Evolutionary conservation across 345 rosid genomes (phyloP).

Genomic region (Syzygium aqueum): DNA sequence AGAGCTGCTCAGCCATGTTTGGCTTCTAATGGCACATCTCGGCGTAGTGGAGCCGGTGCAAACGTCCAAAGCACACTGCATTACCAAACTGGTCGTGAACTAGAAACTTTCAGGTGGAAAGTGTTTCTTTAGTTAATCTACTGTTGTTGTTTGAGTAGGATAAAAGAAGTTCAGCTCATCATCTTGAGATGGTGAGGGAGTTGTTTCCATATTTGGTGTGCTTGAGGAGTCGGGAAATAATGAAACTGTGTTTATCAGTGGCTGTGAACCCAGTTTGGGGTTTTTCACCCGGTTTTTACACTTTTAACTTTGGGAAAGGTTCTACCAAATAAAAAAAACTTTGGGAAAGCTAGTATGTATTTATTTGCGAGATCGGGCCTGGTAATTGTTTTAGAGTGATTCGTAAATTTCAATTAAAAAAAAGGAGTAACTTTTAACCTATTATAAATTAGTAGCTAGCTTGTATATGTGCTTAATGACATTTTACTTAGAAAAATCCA

Average conservation of each 20-base stretch:
- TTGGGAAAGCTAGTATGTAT: background rate
- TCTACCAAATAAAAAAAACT: no score
- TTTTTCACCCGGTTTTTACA: background rate
- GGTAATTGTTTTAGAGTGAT: background rate
- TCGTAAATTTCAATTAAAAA: no score
- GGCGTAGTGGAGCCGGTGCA: conserved; percentile 41
- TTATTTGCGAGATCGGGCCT: background rate
- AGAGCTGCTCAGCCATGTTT: conserved; percentile 39
- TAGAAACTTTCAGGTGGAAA: background rate
- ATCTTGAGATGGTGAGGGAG: background rate
- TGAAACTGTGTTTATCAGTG: background rate
- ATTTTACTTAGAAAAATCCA: background rate
- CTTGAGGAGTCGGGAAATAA: background rate
- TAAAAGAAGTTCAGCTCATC: background rate
- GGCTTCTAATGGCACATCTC: conserved; percentile 52
- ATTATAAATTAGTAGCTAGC: background rate
- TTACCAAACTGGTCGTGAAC: conserved; percentile 15
- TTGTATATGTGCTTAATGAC: background rate
- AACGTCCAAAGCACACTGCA: conserved; percentile 28
- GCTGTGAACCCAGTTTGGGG: no score
- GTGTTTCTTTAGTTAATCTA: background rate
- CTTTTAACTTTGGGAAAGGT: background rate
- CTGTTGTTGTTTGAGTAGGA: background rate
- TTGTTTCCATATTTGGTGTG: background rate
- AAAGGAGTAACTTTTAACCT: no score